These are phyloP conservation scores for Pythium rhizo-oryzae DNA, from an alignment of 352 stramenopile genomes.

Conservation along the genomic window DNA sequence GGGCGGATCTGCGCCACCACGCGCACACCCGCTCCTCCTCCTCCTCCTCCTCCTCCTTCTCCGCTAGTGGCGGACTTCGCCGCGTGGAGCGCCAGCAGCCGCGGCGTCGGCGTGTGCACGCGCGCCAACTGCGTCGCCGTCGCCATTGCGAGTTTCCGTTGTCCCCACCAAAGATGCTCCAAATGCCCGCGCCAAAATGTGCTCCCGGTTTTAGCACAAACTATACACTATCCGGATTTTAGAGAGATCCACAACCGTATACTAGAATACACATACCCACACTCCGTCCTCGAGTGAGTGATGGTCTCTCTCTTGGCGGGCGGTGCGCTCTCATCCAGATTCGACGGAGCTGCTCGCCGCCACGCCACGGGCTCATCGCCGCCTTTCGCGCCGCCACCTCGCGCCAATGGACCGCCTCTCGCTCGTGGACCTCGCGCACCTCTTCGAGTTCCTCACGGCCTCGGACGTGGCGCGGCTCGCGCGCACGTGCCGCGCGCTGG, in stretches of 20 bases:
- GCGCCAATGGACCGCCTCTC: constrained; percentile 68
- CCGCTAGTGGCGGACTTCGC: neutral
- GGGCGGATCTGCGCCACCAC: constrained; percentile 51
- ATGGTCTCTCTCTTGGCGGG: constrained; percentile 26
- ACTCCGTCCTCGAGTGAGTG: constrained; percentile 16
- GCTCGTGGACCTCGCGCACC: constrained; percentile 48
- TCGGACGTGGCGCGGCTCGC: constrained; percentile 55
- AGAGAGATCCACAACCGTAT: neutral
- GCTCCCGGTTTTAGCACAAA: constrained; percentile 6
- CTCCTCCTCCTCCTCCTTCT: too few species aligned
- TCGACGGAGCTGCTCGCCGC: constrained; percentile 22
- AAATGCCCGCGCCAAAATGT: too few species aligned
- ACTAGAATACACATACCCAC: constrained; percentile 1
- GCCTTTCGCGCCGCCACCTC: neutral
- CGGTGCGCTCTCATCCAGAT: constrained; percentile 17
- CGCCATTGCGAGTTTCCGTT: too few species aligned
- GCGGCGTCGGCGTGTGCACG: constrained; percentile 41
- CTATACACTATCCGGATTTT: constrained; percentile 17
- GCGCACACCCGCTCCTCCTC: neutral
- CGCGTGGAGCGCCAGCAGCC: constrained; percentile 36
- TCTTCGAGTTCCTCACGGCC: constrained; percentile 68
- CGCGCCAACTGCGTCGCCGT: too few species aligned
- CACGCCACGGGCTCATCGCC: too few species aligned
- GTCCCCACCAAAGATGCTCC: too few species aligned
- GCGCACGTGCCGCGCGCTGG: constrained; percentile 46